Percentiles rank a stretch among this genome's conserved stretches.
Evolutionary conservation across 2,329 filamentous ascomycete species (phyloP).

Genomic region (Bipolaris cookei): DNA sequence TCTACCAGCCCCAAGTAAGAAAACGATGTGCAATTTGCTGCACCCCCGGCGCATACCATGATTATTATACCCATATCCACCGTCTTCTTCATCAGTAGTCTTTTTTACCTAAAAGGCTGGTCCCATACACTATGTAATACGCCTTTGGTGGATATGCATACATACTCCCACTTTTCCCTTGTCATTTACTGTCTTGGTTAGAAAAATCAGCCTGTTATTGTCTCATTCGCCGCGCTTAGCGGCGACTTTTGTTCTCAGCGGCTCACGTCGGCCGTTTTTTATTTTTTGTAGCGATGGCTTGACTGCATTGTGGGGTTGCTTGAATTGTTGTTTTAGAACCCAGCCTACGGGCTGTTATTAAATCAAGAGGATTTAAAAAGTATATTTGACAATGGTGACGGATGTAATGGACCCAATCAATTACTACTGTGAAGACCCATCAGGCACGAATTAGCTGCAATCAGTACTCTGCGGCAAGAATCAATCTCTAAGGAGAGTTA

Average conservation of each 20-base stretch:
- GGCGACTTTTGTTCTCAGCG: constrained; percentile 17
- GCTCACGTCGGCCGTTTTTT: constrained; percentile 3
- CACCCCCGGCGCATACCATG: not conserved
- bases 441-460: constrained; percentile 1
- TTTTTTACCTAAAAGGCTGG: constrained; percentile 22
- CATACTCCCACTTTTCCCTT: constrained; percentile 15
- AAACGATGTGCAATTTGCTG: not conserved
- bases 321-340: constrained; percentile 8
- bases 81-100: constrained; percentile 13
- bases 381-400: not conserved
- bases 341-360: constrained; percentile 4
- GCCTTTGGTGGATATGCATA: constrained; percentile 23
- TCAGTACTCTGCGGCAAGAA: constrained; percentile 2
- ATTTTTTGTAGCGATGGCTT: constrained; percentile 11
- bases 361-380: constrained; percentile 7
- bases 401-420: not conserved
- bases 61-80: constrained; percentile 9
- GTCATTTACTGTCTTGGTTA: constrained; percentile 9
- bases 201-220: constrained; percentile 10
- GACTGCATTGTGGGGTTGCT: constrained; percentile 7
- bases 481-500: constrained; percentile 1
- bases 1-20: constrained; percentile 12
- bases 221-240: constrained; percentile 6
- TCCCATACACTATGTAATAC: constrained; percentile 26
- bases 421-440: not conserved